Conservation (phyloP, 257 asterid species). For the Jaltomata sinuosa region DNA sequence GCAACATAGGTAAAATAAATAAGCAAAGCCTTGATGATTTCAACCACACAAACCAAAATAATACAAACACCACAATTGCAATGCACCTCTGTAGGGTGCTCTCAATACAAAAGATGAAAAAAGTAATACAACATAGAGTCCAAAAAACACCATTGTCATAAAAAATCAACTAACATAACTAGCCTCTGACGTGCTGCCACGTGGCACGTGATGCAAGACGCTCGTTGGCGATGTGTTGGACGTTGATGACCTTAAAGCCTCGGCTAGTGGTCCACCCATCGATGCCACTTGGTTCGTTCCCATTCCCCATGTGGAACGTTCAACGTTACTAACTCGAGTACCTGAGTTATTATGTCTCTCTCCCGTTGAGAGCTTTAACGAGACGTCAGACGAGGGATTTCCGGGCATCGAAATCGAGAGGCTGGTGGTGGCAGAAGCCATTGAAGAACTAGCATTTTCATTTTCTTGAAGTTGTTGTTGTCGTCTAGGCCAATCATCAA, state of each 20-base stretch:
- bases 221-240: constrained; percentile 68
- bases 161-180: constrained; percentile 35
- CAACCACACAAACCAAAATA: neutral
- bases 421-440: constrained; percentile 37
- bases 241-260: constrained; percentile 68
- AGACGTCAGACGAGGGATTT: constrained; percentile 51
- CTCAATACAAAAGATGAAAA: neutral
- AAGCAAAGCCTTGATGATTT: neutral
- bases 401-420: constrained; percentile 60
- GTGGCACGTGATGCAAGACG: constrained; percentile 43
- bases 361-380: constrained; percentile 66
- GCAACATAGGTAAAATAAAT: neutral
- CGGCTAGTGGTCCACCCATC: constrained; percentile 85
- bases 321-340: constrained; percentile 5
- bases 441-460: constrained; percentile 14
- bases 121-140: neutral
- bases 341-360: constrained; percentile 20
- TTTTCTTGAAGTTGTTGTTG: constrained; percentile 41
- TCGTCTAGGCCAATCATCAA: constrained; percentile 76
- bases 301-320: constrained; percentile 31
- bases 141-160: neutral
- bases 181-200: constrained; percentile 20
- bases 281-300: constrained; percentile 32
- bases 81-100: neutral
- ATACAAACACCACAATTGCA: neutral